A percentile compares a stretch with the other conserved stretches of the same genome.
Evolutionary conservation across 2,329 filamentous ascomycete species (phyloP).

Genomic region (Colletotrichum sojae): DNA sequence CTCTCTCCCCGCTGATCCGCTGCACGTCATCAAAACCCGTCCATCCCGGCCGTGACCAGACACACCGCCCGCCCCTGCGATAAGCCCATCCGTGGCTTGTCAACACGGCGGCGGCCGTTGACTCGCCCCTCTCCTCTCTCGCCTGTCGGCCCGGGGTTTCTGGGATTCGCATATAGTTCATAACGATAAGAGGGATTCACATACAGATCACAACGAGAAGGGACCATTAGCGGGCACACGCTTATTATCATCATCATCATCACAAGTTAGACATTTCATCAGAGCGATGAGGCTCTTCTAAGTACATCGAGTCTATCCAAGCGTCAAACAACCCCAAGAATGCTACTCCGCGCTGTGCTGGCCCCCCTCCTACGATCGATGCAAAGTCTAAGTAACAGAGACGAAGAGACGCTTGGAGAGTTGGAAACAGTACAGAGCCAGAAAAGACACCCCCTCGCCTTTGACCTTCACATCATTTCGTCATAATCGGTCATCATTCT

Average conservation of each 20-base stretch:
- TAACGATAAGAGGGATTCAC: too few relatives aligned
- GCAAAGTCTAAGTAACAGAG: slow-evolving; percentile 25
- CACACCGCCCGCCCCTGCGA: slow-evolving; percentile 22
- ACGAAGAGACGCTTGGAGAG: not conserved
- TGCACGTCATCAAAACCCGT: slow-evolving; percentile 34
- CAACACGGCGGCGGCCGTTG: not conserved
- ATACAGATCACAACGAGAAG: too few relatives aligned
- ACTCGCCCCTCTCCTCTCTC: not conserved
- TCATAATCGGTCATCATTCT: slow-evolving; percentile 13
- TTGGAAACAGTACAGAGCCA: not conserved
- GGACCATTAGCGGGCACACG: not conserved
- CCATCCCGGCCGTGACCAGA: slow-evolving; percentile 3
- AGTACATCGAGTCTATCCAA: slow-evolving; percentile 18
- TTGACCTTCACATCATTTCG: not conserved
- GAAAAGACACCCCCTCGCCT: not conserved
- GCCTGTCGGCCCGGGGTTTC: not conserved
- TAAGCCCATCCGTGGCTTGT: not conserved
- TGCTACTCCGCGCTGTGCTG: slow-evolving; percentile 21
- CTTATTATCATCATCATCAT: not conserved
- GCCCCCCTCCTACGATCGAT: not conserved
- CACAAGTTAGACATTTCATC: slow-evolving; percentile 20
- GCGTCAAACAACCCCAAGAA: not conserved
- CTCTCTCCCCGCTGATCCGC: slow-evolving; percentile 13
- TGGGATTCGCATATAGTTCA: not conserved
- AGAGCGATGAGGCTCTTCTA: slow-evolving; percentile 36